Base-by-base conservation (phyloP, 257 asterid genomes). In the Perilla frutescens region DNA sequence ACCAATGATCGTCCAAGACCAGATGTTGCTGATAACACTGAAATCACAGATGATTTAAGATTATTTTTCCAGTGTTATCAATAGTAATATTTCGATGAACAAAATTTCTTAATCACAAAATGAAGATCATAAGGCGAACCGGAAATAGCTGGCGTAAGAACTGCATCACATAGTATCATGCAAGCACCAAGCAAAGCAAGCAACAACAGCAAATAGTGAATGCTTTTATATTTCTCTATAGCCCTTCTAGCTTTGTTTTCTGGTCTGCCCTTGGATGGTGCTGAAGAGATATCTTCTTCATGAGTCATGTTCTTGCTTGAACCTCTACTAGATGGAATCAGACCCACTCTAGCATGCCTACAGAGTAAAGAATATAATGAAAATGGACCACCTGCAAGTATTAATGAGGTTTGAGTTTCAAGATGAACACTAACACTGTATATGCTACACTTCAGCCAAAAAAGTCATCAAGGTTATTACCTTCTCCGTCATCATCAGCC, bases 401-500 rank as follows among this genome's bases (percentile, higher is more conserved):
- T 37, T 72, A 76, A 70, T 12, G 55, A 60, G 53, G 56, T 75
- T 74, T 70, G 49, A 68, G 40, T 77, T 57, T 58, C 78, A 75
- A 44, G 20, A 67, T 64, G 34, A 40, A 41, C 34, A 51, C 14
- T 12, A 51, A 45, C 31, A 45, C 34, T 14, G 31, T 8, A 13
- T 37, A 53, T 11, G 41, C 7, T 34, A 60, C 29, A 26, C 54
- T 54, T 57, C 39, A 61, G 48, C 31, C 45, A 50, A 12, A 37
- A 43, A 72, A 77, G 31, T 14, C 4, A 54, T 11, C 66, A 31
- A 75, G 47, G 47, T 75, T 31, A 36, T 59, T 81, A 94, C 99
- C 99, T 60, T 94, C 97, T 81, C 97, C 96, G 43, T 90, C 87
- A 48, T 91, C 96, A 80, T 94, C 97, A 48, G 96, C 97, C 72